Evolutionary conservation across 495 filamentous ascomycete species (phyloP), one percentile per base, ranked within the genome.

Genomic region (Tuber aestivum): DNA sequence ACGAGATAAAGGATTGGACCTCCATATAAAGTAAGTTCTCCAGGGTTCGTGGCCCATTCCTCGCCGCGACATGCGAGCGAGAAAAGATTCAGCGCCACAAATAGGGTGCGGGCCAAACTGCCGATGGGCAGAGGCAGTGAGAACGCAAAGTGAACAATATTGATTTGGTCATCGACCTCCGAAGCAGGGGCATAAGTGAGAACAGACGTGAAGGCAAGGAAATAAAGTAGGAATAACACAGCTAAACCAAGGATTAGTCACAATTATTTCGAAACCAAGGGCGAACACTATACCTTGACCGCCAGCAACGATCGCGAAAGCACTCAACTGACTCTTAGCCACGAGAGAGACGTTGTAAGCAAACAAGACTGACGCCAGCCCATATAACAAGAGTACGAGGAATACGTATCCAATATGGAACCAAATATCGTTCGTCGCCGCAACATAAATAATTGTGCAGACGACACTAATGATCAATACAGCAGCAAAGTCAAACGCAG

Each of bases 1-100:
- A 93, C 87, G 23, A 95, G 87, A 78, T 94, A 94, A 6, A 92
- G 82, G 71, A 97, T 93, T 5, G 93, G 92, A 0, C 91, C 91
- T 69, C 93, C 93, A 81, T 92, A 97, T 68, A 92, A 86, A 2
- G 86, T 86, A 70, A 95, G 89, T 4, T 86, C 89, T 9, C 89
- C 93, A 0, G 93, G 91, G 81, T 94, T 91, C 2, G 87, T 84
- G 20, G 90, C 88, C 37, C 92, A 83, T 23, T 86, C 56, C 37
- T 89, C 85, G 42, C 87, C 91, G 37, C 88, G 86, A 79, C 94
- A 97, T 45, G 90, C 85, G 0, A 91, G 85, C 0, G 89, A 90
- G 85, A 96, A 97, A 32, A 93, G 85, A 81, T 96, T 96, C 68
- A 96, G 86, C 4, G 91, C 85, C 9, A 94, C 82, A 78, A 95